A percentile compares a stretch with the other conserved stretches of the same genome.
phyloP scores from a whole-genome alignment of 495 filamentous ascomycete genomes.

The Apodospora peruviana region DNA sequence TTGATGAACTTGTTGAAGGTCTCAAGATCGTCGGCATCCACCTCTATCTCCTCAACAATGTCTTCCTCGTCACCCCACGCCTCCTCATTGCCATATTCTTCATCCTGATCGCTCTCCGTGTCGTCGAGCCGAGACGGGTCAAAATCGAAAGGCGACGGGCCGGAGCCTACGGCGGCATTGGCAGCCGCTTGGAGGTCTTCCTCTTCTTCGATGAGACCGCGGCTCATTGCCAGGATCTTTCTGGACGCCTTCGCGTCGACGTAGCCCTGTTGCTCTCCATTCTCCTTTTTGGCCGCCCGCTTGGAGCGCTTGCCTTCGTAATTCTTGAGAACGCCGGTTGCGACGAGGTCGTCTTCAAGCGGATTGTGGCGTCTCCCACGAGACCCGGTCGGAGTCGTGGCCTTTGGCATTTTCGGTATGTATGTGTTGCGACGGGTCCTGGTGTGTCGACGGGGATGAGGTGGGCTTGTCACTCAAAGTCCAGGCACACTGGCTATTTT shows the following conservation, averaged over 20 bases:
- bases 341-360: constrained; percentile 64
- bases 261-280: constrained; percentile 62
- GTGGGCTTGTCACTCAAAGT: not conserved
- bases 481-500: constrained; percentile 6
- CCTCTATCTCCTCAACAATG: constrained; percentile 68
- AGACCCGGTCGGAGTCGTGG: constrained; percentile 35
- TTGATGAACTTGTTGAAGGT: constrained; percentile 89
- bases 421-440: no score
- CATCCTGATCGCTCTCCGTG: constrained; percentile 27
- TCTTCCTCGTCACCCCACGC: constrained; percentile 67
- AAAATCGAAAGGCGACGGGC: constrained; percentile 38
- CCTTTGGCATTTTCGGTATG: constrained; percentile 44
- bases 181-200: constrained; percentile 48
- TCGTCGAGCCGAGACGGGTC: constrained; percentile 32
- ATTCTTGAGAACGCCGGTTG: constrained; percentile 56
- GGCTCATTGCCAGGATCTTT: constrained; percentile 82
- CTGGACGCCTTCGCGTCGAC: constrained; percentile 81
- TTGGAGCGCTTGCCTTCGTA: constrained; percentile 47
- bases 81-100: constrained; percentile 50
- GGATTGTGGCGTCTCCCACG: constrained; percentile 57
- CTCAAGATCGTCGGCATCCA: constrained; percentile 84
- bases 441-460: not conserved
- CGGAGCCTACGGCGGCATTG: constrained; percentile 1
- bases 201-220: constrained; percentile 76
- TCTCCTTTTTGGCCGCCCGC: constrained; percentile 49